phyloP scores from a whole-genome alignment of 345 rosid species.

The rapeseed (Brassica napus) region DNA sequence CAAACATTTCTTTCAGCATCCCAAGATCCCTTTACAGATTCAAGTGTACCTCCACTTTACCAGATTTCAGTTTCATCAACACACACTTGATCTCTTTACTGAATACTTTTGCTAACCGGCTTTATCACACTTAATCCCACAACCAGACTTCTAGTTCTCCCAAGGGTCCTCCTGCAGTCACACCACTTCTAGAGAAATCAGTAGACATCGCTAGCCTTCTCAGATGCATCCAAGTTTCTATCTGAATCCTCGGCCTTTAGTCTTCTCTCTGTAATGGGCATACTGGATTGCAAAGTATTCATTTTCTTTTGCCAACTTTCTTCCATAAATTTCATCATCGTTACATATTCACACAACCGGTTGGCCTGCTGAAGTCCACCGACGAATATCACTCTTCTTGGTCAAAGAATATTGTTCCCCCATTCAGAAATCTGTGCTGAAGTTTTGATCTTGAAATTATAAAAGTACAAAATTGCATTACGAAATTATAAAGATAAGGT shows the following conservation, averaged over 20 bases:
- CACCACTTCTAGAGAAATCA: constrained; percentile 21
- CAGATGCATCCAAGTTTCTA: constrained; percentile 24
- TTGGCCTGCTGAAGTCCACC: constrained; percentile 66
- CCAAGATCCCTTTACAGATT: constrained; percentile 60
- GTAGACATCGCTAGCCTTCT: constrained; percentile 22
- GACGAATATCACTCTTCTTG: constrained; percentile 57
- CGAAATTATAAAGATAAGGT: too few relatives aligned
- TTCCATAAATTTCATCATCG: constrained; percentile 89
- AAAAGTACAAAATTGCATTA: too few relatives aligned
- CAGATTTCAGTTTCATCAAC: constrained; percentile 50
- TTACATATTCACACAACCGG: constrained; percentile 77
- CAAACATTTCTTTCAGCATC: constrained; percentile 62
- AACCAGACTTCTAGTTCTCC: constrained; percentile 52
- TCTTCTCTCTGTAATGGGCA: constrained; percentile 68
- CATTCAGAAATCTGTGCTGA: constrained; percentile 57
- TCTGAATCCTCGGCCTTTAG: constrained; percentile 52
- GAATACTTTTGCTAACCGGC: constrained; percentile 64
- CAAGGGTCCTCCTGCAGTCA: constrained; percentile 33
- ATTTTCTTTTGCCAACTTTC: constrained; percentile 89
- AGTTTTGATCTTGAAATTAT: constrained; percentile 39
- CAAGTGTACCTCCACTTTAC: constrained; percentile 41
- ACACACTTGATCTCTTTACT: constrained; percentile 62
- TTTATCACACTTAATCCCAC: constrained; percentile 48
- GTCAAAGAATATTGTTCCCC: constrained; percentile 41
- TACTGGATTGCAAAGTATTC: constrained; percentile 74